These are phyloP conservation scores for Cyanophora paradoxa DNA, from an alignment of 78 protist genomes.

Conservation along the genomic window DNA sequence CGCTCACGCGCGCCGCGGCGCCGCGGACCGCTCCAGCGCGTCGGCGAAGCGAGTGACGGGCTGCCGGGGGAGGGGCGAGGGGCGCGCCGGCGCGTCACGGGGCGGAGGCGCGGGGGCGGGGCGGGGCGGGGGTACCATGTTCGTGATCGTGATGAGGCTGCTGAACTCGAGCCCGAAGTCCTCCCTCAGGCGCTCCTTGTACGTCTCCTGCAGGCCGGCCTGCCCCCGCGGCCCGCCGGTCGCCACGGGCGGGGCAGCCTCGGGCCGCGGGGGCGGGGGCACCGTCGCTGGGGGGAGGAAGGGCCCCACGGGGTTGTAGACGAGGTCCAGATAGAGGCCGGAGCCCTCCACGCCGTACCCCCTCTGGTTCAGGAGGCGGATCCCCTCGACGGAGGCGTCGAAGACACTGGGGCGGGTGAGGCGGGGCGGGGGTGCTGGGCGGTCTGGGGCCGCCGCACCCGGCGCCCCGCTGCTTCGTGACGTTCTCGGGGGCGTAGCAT, in stretches of 20 bases:
- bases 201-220: slow-evolving; percentile 3
- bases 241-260: too few species aligned
- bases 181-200: slow-evolving; percentile 15
- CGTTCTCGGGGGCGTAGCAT: slow-evolving; percentile 20
- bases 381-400: slow-evolving; percentile 8
- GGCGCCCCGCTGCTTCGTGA: slow-evolving; percentile 14
- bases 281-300: too few species aligned
- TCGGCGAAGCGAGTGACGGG: slow-evolving; percentile 25
- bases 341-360: slow-evolving; percentile 9
- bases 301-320: slow-evolving; percentile 20
- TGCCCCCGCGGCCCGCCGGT: slow-evolving; percentile 5
- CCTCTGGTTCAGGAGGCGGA: background rate
- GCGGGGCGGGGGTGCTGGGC: too few species aligned
- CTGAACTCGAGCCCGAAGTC: slow-evolving; percentile 1
- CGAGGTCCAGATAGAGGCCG: background rate
- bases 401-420: too few species aligned
- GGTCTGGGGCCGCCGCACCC: too few species aligned
- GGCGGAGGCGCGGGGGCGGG: too few species aligned
- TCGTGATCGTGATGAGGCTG: slow-evolving; percentile 18
- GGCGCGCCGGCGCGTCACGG: too few species aligned
- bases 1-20: too few species aligned
- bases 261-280: too few species aligned
- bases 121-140: too few species aligned
- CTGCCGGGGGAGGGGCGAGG: too few species aligned
- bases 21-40: slow-evolving; percentile 3